These are phyloP conservation scores for Zymoseptoria passerinii DNA, from an alignment of 2,329 filamentous ascomycete species.

Conservation along the genomic window DNA sequence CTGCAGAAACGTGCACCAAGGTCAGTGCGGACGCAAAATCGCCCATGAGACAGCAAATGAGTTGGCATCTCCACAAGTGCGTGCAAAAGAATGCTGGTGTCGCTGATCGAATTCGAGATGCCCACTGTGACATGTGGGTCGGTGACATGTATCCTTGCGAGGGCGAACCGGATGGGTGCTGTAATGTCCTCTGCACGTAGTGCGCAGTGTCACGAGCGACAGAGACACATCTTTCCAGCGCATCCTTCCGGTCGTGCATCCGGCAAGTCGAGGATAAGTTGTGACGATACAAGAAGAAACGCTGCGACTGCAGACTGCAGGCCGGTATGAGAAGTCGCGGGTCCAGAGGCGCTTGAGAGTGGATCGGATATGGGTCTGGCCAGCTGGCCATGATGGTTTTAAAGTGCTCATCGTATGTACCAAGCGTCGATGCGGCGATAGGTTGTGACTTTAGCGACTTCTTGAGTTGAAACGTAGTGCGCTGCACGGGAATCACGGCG, in stretches of 20 bases:
- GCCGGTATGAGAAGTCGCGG: conserved; percentile 67
- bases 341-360: conserved; percentile 59
- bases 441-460: conserved; percentile 60
- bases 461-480: conserved; percentile 65
- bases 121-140: conserved; percentile 38
- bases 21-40: conserved; percentile 64
- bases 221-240: conserved; percentile 67
- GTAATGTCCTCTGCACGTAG: conserved; percentile 60
- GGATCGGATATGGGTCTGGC: conserved; percentile 63
- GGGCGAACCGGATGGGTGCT: conserved; percentile 24
- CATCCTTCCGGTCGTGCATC: conserved; percentile 55
- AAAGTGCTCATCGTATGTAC: conserved; percentile 77
- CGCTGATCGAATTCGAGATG: conserved; percentile 53
- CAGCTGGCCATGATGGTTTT: conserved; percentile 65
- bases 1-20: conserved; percentile 62
- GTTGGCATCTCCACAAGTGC: conserved; percentile 78
- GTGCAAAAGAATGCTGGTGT: conserved; percentile 68
- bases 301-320: conserved; percentile 69
- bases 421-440: conserved; percentile 59
- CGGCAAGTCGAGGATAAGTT: conserved; percentile 70
- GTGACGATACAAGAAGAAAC: conserved; percentile 80
- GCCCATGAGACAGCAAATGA: conserved; percentile 69
- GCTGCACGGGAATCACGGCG: conserved; percentile 71
- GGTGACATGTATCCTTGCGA: conserved; percentile 22
- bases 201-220: conserved; percentile 71